Base-by-base conservation (phyloP, 768 basidiomycete species). In the Clitopilus hobsonii region DNA sequence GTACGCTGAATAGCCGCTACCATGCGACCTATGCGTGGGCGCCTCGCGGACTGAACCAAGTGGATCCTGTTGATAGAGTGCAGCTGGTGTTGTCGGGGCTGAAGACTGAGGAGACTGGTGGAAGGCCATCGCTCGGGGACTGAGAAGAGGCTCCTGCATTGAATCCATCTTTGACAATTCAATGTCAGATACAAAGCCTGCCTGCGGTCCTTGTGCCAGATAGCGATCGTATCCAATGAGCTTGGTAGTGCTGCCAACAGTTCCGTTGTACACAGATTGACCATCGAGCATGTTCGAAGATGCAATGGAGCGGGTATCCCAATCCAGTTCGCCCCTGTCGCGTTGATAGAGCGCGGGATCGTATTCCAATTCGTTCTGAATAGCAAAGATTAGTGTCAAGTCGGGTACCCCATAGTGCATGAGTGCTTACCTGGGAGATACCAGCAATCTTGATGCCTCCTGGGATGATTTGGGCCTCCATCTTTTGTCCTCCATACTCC, bases 361-460 rank as follows among this genome's bases (percentile, higher is more conserved):
- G 65, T 91, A 92, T 67, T 88, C 90, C 48, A 94, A 76, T 57
- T 94, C 88, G 59, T 72, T 74, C 80, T 87, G 54, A 1, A 56
- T 36, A 22, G 10, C 2, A 32, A 1, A 27, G 13, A 27, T 51
- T 10, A 27, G 18, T 48, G 38, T 47, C n/a, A 11, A 58, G 55
- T 49, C 25, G 49, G 26, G 30, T 45, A 20, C 30, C 22, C 8
- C 38, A 16, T 18, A 8, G 54, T 1, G 5, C 54, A 51, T 6
- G 28, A 20, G 16, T 6, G 10, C 73, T 28, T 52, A 86, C 85
- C 76, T 93, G 85, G 55, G 88, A 81, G 63, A 94, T 78, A 59
- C 82, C 88, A 45, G 91, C 91, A 70, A 94, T 91, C 67, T 77
- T 89, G 66, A 94, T 81, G 58, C 91, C 91, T 38, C 86, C 88